Evolutionary conservation across 1,284 basidiomycete species (phyloP).

Genomic region (Cutaneotrichosporon spelunceum): DNA sequence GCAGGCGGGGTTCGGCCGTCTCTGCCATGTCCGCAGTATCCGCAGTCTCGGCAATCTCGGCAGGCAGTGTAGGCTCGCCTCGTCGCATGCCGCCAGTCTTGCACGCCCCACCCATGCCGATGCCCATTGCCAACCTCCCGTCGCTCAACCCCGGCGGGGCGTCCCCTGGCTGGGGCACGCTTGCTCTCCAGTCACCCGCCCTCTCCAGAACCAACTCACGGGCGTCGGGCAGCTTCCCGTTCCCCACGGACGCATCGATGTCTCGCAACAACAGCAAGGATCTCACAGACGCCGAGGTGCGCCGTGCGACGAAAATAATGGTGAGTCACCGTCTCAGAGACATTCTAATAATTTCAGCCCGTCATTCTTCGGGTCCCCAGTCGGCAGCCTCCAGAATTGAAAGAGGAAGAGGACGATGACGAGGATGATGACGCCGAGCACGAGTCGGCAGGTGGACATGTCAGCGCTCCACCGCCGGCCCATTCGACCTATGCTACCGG

Average conservation of each 20-base stretch:
- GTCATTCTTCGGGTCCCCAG: conserved; percentile 38
- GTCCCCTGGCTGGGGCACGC: conserved; percentile 38
- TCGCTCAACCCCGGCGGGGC: conserved; percentile 23
- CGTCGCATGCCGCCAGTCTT: conserved; percentile 29
- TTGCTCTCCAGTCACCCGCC: conserved; percentile 33
- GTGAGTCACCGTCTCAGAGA: conserved; percentile 27
- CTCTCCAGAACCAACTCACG: conserved; percentile 15
- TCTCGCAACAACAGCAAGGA: conserved; percentile 23
- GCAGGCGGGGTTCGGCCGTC: conserved; percentile 8
- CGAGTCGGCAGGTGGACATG: conserved; percentile 12
- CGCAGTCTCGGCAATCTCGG: neutral
- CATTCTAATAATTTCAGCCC: conserved; percentile 29
- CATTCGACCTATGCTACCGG: neutral
- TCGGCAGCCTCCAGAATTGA: conserved; percentile 10
- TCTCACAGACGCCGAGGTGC: conserved; percentile 40
- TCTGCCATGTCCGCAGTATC: conserved; percentile 6
- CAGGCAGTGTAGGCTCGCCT: conserved; percentile 9
- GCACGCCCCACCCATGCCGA: conserved; percentile 48
- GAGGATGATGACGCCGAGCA: conserved; percentile 26
- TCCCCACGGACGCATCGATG: conserved; percentile 16
- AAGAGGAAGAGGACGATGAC: conserved; percentile 34
- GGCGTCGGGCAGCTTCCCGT: conserved; percentile 32
- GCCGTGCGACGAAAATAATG: conserved; percentile 47
- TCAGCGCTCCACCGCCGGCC: neutral
- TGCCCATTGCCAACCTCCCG: conserved; percentile 49